Evolutionary conservation across 192 early-diverging fungal genomes (phyloP).

Genomic region (Spinellus fusiger): DNA sequence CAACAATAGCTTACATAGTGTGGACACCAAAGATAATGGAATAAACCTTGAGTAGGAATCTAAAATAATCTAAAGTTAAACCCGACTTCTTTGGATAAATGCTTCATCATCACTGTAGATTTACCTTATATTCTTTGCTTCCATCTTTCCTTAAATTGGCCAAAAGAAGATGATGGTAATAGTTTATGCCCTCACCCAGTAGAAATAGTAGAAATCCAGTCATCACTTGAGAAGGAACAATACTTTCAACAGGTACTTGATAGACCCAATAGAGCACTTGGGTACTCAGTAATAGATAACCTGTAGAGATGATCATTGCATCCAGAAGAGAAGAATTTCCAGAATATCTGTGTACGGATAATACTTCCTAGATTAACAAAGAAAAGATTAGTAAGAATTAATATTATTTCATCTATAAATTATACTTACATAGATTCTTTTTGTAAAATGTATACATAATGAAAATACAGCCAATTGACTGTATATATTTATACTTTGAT

Average conservation of each 20-base stretch:
- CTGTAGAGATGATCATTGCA: slow-evolving; percentile 1
- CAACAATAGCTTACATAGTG: slow-evolving; percentile 34
- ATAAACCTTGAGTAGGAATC: slow-evolving; percentile 23
- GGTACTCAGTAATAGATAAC: slow-evolving; percentile 1
- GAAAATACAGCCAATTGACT: not conserved
- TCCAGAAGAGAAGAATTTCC: slow-evolving; percentile 1
- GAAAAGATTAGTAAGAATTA: not conserved
- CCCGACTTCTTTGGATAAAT: not conserved
- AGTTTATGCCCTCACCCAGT: slow-evolving; percentile 19
- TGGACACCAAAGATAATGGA: slow-evolving; percentile 26
- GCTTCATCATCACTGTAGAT: not conserved
- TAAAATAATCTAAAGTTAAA: not conserved
- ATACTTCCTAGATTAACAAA: slow-evolving; percentile 17
- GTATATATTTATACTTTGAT: not conserved
- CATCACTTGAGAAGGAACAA: not conserved
- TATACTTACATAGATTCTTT: slow-evolving; percentile 21
- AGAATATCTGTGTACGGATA: slow-evolving; percentile 21
- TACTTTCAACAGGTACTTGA: not conserved
- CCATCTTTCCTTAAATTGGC: slow-evolving; percentile 5
- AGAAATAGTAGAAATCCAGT: slow-evolving; percentile 3
- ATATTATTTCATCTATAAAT: not conserved
- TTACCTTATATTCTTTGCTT: slow-evolving; percentile 18
- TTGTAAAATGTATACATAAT: slow-evolving; percentile 12
- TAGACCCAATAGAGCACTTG: not conserved
- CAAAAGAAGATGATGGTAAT: slow-evolving; percentile 19